phyloP scores from a whole-genome alignment of 257 asterid genomes.

The Nemophila menziesii region DNA sequence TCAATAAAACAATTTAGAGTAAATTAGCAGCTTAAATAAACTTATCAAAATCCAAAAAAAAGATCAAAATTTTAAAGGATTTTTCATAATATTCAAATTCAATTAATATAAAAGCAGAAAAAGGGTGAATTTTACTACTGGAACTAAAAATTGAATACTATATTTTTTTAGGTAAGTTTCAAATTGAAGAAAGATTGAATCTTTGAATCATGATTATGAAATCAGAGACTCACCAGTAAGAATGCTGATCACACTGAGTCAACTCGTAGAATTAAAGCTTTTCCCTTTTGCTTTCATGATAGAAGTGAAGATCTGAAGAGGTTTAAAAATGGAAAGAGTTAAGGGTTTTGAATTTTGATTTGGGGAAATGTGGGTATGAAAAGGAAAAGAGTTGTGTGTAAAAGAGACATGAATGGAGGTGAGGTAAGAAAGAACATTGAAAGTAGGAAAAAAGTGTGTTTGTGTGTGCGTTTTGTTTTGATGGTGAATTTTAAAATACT shows the following conservation, averaged over 20 bases:
- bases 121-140: background rate
- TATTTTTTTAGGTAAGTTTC: slow-evolving; percentile 4
- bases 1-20: too few relatives aligned
- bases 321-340: slow-evolving; percentile 1
- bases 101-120: background rate
- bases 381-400: slow-evolving; percentile 3
- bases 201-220: background rate
- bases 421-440: background rate
- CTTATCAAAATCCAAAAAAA: too few relatives aligned
- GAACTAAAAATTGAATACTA: background rate
- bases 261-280: slow-evolving; percentile 5
- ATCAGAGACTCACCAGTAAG: slow-evolving; percentile 27
- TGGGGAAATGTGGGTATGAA: slow-evolving; percentile 12
- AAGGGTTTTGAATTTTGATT: slow-evolving; percentile 24
- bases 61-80: slow-evolving; percentile 18
- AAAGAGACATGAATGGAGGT: background rate
- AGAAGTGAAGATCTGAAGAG: slow-evolving; percentile 20
- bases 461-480: background rate
- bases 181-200: slow-evolving; percentile 1
- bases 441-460: background rate
- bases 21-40: too few relatives aligned
- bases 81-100: slow-evolving; percentile 2
- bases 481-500: too few relatives aligned
- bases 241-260: slow-evolving; percentile 16
- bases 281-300: background rate